These are phyloP conservation scores for Globisporangium perplexum DNA, from an alignment of 352 stramenopile genomes.

Conservation along the genomic window DNA sequence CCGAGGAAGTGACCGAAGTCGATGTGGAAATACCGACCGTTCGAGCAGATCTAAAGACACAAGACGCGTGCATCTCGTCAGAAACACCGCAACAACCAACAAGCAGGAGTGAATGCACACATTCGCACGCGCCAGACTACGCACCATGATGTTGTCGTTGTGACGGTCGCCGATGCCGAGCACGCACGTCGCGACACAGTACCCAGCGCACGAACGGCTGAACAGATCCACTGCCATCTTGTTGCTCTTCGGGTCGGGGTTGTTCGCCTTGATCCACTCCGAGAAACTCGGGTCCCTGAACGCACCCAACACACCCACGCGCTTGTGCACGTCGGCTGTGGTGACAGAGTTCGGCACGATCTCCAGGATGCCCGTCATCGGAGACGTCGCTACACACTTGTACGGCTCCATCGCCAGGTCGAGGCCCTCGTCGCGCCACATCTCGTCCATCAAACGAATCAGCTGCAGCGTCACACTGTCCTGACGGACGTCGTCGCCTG, in stretches of 20 bases:
- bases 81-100: not conserved
- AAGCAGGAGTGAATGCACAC: slow-evolving; percentile 1
- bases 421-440: slow-evolving; percentile 90
- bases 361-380: slow-evolving; percentile 89
- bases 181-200: slow-evolving; percentile 93
- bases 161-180: slow-evolving; percentile 94
- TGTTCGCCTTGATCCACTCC: slow-evolving; percentile 81
- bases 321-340: slow-evolving; percentile 88
- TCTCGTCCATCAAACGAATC: slow-evolving; percentile 90
- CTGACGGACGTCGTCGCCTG: slow-evolving; percentile 93
- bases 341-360: slow-evolving; percentile 92
- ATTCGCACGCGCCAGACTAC: slow-evolving; percentile 7
- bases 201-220: slow-evolving; percentile 82
- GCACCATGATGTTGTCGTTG: slow-evolving; percentile 96
- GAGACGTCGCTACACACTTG: slow-evolving; percentile 86
- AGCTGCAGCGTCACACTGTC: slow-evolving; percentile 93
- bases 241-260: slow-evolving; percentile 55
- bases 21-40: slow-evolving; percentile 86
- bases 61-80: not conserved
- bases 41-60: slow-evolving; percentile 47
- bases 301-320: slow-evolving; percentile 73
- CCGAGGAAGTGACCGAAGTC: slow-evolving; percentile 86
- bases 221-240: slow-evolving; percentile 83
- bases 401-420: slow-evolving; percentile 92
- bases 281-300: slow-evolving; percentile 85